Evolutionary conservation across 257 asterid species (phyloP), one percentile per base, ranked within the genome.

Genomic region (Datura wrightii): DNA sequence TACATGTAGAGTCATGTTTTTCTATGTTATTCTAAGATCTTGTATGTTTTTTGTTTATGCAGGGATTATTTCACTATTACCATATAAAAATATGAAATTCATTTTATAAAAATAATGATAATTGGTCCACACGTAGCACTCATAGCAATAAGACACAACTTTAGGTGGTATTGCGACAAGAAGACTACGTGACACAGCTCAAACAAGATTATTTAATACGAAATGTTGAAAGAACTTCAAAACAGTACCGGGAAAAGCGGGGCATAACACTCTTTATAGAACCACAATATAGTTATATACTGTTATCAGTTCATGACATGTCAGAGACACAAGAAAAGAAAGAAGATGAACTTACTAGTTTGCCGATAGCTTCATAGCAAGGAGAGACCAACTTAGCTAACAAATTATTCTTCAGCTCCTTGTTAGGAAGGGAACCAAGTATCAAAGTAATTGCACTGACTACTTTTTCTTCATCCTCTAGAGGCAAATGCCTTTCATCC

Each of bases 401-500:
- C 89, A 94, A 88, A 89, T 84, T 92, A 84, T 82, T 90, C 94
- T 88, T 94, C 95, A 95, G 92, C 91, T 90, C 89, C 89, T 90
- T 88, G 89, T 93, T 92, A 86, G 96, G 93, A 84, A 93, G 88
- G 85, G 95, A 91, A 85, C 92, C 92, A 90, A 95, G 88, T 87
- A 93, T 87, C 83, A 89, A 87, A 70, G 93, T 89, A 90, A 95
- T 92, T 60, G 96, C 97, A 76, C 92, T 89, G 53, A 93, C 92
- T 69, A 95, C 92, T 92, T 92, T 97, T 87, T 95, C 96, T 91
- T 95, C 98, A 79, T 91, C 94, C 87, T 92, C 97, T 83, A 90
- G 87, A 50, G 96, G 89, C 85, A 95, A 87, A 84, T 87, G 89
- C 90, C 85, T 90, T 88, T 89, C 93, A 86, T 93, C 97, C 94